phyloP scores from a whole-genome alignment of 2,329 filamentous ascomycete species.

The Biscogniauxia sp. region DNA sequence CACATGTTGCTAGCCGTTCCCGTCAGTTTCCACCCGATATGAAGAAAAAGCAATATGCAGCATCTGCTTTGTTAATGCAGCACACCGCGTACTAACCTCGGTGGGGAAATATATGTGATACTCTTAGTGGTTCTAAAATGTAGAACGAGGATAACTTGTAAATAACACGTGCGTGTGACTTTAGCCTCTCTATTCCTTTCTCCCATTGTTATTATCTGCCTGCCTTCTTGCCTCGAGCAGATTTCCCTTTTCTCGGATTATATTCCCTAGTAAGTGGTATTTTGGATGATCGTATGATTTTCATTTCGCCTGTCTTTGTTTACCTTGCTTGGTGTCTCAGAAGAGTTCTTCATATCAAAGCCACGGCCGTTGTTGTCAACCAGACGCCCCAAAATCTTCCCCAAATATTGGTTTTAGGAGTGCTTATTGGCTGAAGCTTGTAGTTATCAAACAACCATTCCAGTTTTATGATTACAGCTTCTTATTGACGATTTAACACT shows the following conservation, averaged over 20 bases:
- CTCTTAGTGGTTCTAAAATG: neutral
- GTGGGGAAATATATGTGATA: neutral
- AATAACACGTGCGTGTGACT: neutral
- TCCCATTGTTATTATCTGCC: neutral
- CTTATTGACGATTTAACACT: neutral
- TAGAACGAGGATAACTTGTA: neutral
- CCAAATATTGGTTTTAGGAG: slow-evolving; percentile 6
- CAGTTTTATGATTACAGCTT: neutral
- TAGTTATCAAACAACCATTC: neutral
- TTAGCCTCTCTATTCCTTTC: neutral
- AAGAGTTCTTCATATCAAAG: slow-evolving; percentile 8
- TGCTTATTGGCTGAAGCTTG: neutral
- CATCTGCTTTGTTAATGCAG: neutral
- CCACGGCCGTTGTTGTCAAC: neutral
- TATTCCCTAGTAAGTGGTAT: neutral
- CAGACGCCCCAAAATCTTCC: slow-evolving; percentile 1
- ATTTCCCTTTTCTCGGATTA: neutral
- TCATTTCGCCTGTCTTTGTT: slow-evolving; percentile 1
- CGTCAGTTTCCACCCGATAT: neutral
- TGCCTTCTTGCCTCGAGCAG: neutral
- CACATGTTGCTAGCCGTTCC: neutral
- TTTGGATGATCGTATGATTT: slow-evolving; percentile 1
- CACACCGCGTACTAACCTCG: neutral
- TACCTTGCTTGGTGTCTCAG: slow-evolving; percentile 7
- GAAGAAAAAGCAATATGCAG: neutral